Conservation (phyloP, 2,329 filamentous ascomycete genomes). For the Bipolaris bicolor region DNA sequence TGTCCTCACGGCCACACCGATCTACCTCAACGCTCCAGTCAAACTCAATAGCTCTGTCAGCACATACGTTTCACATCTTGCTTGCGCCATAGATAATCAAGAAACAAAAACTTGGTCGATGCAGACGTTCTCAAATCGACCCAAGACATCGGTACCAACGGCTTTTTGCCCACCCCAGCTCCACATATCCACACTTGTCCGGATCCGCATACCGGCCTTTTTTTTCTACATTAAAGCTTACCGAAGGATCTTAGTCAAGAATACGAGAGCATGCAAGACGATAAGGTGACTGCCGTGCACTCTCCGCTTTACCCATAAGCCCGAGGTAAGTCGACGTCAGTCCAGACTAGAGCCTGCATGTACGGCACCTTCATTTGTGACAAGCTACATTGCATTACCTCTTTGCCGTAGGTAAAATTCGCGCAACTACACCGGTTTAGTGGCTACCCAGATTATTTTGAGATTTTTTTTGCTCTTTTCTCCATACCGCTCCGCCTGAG, state of each 20-base stretch:
- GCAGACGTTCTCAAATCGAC: slow-evolving; percentile 6
- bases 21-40: neutral
- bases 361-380: slow-evolving; percentile 25
- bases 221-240: slow-evolving; percentile 37
- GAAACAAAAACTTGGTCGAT: neutral
- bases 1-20: too few species aligned
- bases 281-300: slow-evolving; percentile 41
- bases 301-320: slow-evolving; percentile 23
- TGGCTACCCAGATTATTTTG: slow-evolving; percentile 25
- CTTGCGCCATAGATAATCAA: neutral
- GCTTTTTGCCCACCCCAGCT: slow-evolving; percentile 8
- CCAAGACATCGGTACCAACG: slow-evolving; percentile 11
- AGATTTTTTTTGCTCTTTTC: slow-evolving; percentile 24
- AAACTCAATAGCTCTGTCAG: neutral
- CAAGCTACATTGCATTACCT: slow-evolving; percentile 22
- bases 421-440: slow-evolving; percentile 30
- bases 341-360: slow-evolving; percentile 27
- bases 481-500: slow-evolving; percentile 31
- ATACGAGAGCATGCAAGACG: slow-evolving; percentile 28
- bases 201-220: slow-evolving; percentile 20
- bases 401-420: slow-evolving; percentile 12
- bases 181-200: slow-evolving; percentile 16
- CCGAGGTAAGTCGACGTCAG: slow-evolving; percentile 25
- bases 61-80: too few species aligned
- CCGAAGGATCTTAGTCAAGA: slow-evolving; percentile 45